A percentile compares a stretch with the other conserved stretches of the same genome.
Evolutionary conservation across 768 basidiomycete species (phyloP).

Genomic region (Lactifluus rugatus): DNA sequence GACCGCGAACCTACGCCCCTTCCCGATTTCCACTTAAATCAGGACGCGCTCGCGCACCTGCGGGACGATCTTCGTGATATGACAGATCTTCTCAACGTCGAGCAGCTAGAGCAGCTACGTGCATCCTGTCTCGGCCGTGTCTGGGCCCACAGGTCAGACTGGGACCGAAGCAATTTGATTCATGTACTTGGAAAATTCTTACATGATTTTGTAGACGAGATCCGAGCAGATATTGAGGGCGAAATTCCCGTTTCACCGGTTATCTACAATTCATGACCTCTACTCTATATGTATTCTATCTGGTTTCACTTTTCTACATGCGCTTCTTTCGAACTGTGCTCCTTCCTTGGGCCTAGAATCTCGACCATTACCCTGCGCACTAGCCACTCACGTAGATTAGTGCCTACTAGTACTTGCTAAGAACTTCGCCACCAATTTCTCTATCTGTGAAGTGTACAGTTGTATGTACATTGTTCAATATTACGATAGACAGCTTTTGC

Average conservation of each 20-base stretch:
- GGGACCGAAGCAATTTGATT: slow-evolving; percentile 69
- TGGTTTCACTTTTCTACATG: background rate
- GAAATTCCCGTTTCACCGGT: slow-evolving; percentile 4
- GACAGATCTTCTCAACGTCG: slow-evolving; percentile 61
- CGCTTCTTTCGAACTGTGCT: slow-evolving; percentile 2
- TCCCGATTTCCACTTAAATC: slow-evolving; percentile 68
- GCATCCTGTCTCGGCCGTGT: slow-evolving; percentile 70
- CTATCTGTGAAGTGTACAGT: slow-evolving; percentile 5
- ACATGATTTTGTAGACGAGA: slow-evolving; percentile 57
- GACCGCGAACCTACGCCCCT: slow-evolving; percentile 59
- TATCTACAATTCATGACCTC: background rate
- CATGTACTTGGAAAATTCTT: slow-evolving; percentile 48
- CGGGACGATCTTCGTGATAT: slow-evolving; percentile 36
- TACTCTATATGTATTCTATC: slow-evolving; percentile 15
- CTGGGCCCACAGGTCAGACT: slow-evolving; percentile 76
- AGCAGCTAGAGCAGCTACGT: slow-evolving; percentile 89
- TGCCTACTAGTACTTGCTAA: background rate
- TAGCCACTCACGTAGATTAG: background rate
- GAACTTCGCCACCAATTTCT: background rate
- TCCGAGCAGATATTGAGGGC: slow-evolving; percentile 26
- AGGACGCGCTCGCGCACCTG: slow-evolving; percentile 40
- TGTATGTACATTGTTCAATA: slow-evolving; percentile 7
- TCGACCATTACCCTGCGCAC: background rate
- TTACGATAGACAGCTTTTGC: background rate
- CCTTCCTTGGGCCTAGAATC: background rate